Conservation (phyloP, 2,329 filamentous ascomycete genomes). For the Aspergillus quadricinctus region DNA sequence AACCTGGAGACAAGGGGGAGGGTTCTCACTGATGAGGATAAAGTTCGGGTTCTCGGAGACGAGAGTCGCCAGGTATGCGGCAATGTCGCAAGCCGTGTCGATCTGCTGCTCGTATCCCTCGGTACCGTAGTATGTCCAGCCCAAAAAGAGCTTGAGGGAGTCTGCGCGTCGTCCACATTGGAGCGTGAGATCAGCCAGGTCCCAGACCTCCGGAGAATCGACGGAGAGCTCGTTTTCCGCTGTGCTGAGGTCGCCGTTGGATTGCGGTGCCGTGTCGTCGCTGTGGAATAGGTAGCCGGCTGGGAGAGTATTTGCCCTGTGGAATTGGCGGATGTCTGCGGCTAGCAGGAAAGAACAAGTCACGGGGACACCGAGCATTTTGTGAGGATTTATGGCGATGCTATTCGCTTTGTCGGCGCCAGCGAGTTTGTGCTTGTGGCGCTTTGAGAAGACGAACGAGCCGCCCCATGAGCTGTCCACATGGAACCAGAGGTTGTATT, state of each 20-base stretch:
- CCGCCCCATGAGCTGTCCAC: slow-evolving; percentile 92
- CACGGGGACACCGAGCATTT: slow-evolving; percentile 89
- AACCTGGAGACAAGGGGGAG: slow-evolving; percentile 85
- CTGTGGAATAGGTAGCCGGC: slow-evolving; percentile 83
- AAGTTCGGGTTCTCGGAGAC: slow-evolving; percentile 59
- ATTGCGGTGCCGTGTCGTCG: slow-evolving; percentile 36
- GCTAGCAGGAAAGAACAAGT: slow-evolving; percentile 88
- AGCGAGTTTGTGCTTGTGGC: slow-evolving; percentile 59
- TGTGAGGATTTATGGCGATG: slow-evolving; percentile 88
- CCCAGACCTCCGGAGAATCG: slow-evolving; percentile 63
- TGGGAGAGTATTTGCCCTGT: slow-evolving; percentile 76
- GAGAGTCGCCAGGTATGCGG: slow-evolving; percentile 61
- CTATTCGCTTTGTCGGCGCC: slow-evolving; percentile 74
- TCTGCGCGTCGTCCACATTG: slow-evolving; percentile 89
- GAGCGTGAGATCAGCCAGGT: slow-evolving; percentile 85
- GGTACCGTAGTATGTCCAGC: slow-evolving; percentile 85
- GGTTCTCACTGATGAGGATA: slow-evolving; percentile 66
- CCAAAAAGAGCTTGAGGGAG: slow-evolving; percentile 77
- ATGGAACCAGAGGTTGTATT: slow-evolving; percentile 81
- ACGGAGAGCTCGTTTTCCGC: slow-evolving; percentile 20
- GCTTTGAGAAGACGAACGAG: slow-evolving; percentile 69
- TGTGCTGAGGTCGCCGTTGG: slow-evolving; percentile 14
- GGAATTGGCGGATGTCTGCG: slow-evolving; percentile 70
- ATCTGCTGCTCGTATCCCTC: slow-evolving; percentile 66
- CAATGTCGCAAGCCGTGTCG: slow-evolving; percentile 68